Percentiles rank a stretch among this genome's conserved stretches.
phyloP scores from a whole-genome alignment of 192 early-diverging fungal genomes.

The Coemansia sp. region DNA sequence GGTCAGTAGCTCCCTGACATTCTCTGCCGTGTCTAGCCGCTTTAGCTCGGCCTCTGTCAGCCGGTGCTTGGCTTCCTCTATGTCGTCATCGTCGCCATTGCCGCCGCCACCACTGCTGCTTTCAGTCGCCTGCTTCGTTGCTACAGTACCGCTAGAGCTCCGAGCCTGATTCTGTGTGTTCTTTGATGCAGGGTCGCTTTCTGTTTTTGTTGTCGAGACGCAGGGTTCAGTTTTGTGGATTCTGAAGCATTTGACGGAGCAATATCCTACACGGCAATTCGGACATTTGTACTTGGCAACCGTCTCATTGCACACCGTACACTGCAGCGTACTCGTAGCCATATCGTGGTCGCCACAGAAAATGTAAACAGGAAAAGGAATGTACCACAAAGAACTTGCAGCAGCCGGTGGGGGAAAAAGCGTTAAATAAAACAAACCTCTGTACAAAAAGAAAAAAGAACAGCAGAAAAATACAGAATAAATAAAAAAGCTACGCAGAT shows the following conservation, averaged over 20 bases:
- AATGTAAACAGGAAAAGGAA: background rate
- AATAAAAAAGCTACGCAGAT: too few relatives aligned
- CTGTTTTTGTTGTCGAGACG: background rate
- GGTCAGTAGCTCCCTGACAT: constrained; percentile 21
- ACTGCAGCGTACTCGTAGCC: constrained; percentile 12
- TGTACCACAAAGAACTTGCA: background rate
- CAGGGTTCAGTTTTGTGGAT: constrained; percentile 40
- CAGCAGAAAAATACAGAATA: background rate
- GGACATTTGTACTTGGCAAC: constrained; percentile 49
- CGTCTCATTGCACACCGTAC: constrained; percentile 31
- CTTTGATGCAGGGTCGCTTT: background rate
- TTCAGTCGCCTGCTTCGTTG: too few relatives aligned
- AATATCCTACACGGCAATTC: constrained; percentile 35
- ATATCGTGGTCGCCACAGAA: background rate
- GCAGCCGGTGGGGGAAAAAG: too few relatives aligned
- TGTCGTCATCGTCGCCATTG: constrained; percentile 15
- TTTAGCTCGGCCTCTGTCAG: constrained; percentile 19
- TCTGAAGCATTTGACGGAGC: constrained; percentile 42
- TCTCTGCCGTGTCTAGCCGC: constrained; percentile 10
- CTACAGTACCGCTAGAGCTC: too few relatives aligned
- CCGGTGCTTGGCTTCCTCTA: constrained; percentile 29
- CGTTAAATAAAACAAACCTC: background rate
- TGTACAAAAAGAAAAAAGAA: background rate
- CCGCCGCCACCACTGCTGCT: too few relatives aligned
- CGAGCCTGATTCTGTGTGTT: background rate